Evolutionary conservation across 2,329 filamentous ascomycete species (phyloP), one percentile per base, ranked within the genome.

Genomic region (Myriosclerotinia duriaeana): DNA sequence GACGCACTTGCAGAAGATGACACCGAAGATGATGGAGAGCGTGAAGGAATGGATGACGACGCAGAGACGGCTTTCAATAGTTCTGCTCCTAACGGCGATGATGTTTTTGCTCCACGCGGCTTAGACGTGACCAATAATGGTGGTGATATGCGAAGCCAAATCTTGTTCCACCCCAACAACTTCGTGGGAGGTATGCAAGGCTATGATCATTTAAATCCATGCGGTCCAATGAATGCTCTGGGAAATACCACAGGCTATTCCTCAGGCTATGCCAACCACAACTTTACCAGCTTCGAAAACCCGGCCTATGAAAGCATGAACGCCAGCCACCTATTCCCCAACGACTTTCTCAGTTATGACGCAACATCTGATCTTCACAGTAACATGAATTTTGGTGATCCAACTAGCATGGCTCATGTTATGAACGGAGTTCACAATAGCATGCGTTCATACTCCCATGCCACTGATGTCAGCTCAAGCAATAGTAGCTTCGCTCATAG

Each of bases 41-140:
- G 5, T 15, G 48, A 26, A 4, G 48, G 4, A 30, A 0, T 4
- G 6, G 15, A 22, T 20, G 14, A 50, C 38, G 30, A 26, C 15
- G 8, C 46, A 20, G 30, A 61, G 20, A 52, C 58, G 1, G n/a
- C n/a, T 26, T 14, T 40, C 34, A 30, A 36, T 38, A 22, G 4
- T 50, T 36, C 46, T 38, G 14, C 44, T 52, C 30, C 8, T 14
- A 34, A 50, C 5, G 14, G 15, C 8, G 44, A 61, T 38, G 58
- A 61, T 61, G n/a, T 50, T 26, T 61, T 61, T 61, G 44, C 44
- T 26, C n/a, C 46, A 7, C 20, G 11, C 11, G 9, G 14, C n/a
- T 50, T 40, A 22, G 6, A 17, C 11, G 8, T 61, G 30, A 22
- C 26, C 34, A 40, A 52, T 26, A 36, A 22, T 14, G 22, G 12